These are phyloP conservation scores for Margaritispora aquatica DNA, from an alignment of 495 filamentous ascomycete genomes.

Conservation along the genomic window DNA sequence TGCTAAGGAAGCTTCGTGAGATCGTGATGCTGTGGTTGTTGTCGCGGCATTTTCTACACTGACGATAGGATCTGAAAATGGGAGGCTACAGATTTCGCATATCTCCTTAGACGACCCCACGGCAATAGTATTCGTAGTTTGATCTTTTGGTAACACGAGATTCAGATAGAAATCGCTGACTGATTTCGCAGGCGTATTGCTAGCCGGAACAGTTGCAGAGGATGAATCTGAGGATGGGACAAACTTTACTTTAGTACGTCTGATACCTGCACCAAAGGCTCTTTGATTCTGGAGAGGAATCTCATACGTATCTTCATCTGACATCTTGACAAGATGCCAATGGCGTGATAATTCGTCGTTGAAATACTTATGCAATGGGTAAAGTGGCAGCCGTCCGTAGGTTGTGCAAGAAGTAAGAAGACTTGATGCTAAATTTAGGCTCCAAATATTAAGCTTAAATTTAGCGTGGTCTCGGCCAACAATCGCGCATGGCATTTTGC, in stretches of 20 bases:
- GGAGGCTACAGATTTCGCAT: constrained; percentile 57
- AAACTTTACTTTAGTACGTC: constrained; percentile 73
- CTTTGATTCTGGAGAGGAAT: constrained; percentile 66
- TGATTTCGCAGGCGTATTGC: constrained; percentile 32
- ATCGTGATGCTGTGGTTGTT: constrained; percentile 13
- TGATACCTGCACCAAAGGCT: constrained; percentile 73
- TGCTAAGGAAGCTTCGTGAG: constrained; percentile 67
- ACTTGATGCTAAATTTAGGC: not conserved
- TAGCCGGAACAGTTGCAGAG: constrained; percentile 39
- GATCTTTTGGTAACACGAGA: constrained; percentile 52
- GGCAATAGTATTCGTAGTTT: not conserved
- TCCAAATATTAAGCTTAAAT: constrained; percentile 18
- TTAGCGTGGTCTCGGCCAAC: not conserved
- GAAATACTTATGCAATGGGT: too few relatives aligned
- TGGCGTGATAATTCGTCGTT: too few relatives aligned
- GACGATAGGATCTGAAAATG: constrained; percentile 29
- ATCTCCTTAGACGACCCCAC: constrained; percentile 1
- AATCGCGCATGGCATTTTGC: not conserved
- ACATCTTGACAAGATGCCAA: constrained; percentile 14
- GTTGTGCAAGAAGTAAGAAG: not conserved
- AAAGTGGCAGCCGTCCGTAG: too few relatives aligned
- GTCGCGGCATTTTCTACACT: not conserved
- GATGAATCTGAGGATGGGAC: constrained; percentile 49
- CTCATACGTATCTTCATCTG: constrained; percentile 23
- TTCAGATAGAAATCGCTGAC: constrained; percentile 65